Percentiles rank a stretch among this genome's conserved stretches.
Conservation (phyloP, 176 grass and related monocot species). For the Coix lacrymajobi region DNA sequence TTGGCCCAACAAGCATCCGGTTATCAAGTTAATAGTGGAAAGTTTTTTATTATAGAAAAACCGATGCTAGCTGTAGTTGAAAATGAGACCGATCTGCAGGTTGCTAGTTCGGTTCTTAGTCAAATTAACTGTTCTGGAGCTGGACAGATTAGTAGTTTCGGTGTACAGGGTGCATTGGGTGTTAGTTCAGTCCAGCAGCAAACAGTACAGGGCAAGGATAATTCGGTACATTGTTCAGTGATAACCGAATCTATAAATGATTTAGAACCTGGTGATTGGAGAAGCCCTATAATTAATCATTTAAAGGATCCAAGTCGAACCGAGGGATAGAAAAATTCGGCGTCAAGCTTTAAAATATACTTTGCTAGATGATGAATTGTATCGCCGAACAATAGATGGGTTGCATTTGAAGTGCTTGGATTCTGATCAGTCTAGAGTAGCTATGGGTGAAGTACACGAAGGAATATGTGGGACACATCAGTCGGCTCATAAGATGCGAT, state of each 20-base stretch:
- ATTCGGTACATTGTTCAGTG: background rate
- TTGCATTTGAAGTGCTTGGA: no score
- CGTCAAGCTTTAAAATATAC: background rate
- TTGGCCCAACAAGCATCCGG: background rate
- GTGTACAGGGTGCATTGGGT: no score
- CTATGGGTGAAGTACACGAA: no score
- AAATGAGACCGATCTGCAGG: background rate
- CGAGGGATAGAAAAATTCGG: background rate
- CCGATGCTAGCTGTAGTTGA: background rate
- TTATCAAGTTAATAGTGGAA: background rate
- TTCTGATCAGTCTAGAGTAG: no score
- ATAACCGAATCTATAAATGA: background rate
- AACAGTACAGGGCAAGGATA: background rate
- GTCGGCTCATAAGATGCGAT: no score
- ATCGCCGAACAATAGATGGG: no score
- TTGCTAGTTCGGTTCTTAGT: no score
- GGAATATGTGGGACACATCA: no score
- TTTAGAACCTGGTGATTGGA: background rate
- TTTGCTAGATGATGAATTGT: background rate
- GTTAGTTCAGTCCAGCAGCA: background rate
- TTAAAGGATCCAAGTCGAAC: background rate
- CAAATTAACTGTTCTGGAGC: no score
- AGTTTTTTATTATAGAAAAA: background rate
- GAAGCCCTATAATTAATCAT: background rate
- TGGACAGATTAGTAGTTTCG: no score